phyloP scores from a whole-genome alignment of 2,329 filamentous ascomycete species.

The Penicillium brasilianum region DNA sequence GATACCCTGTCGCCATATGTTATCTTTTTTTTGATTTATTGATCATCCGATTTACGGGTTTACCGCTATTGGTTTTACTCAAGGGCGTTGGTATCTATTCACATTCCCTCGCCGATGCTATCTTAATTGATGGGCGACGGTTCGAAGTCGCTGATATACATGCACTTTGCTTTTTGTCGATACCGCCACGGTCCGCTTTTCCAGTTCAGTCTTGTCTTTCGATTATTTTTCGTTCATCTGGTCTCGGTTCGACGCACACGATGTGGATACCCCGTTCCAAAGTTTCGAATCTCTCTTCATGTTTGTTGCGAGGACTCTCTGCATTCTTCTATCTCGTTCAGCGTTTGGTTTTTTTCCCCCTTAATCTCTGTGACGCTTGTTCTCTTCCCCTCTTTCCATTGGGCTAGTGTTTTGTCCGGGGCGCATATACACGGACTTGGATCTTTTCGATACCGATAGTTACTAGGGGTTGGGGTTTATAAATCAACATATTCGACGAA shows the following conservation, averaged over 20 bases:
- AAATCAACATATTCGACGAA: conserved; percentile 14
- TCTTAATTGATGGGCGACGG: conserved; percentile 29
- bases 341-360: conserved; percentile 27
- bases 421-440: conserved; percentile 19
- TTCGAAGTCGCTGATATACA: conserved; percentile 25
- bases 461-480: conserved; percentile 13
- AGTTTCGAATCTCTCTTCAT: conserved; percentile 7
- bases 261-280: conserved; percentile 28
- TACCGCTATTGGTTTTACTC: conserved; percentile 13
- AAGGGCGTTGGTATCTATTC: conserved; percentile 32
- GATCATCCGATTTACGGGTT: conserved; percentile 10
- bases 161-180: neutral
- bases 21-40: conserved; percentile 22
- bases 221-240: conserved; percentile 15
- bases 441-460: conserved; percentile 20
- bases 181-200: neutral
- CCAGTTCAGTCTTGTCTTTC: conserved; percentile 11
- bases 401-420: conserved; percentile 6
- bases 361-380: conserved; percentile 6
- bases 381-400: conserved; percentile 8
- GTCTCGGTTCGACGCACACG: conserved; percentile 27
- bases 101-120: conserved; percentile 27
- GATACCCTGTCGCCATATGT: conserved; percentile 44
- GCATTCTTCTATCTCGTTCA: conserved; percentile 25
- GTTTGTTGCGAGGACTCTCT: conserved; percentile 9